Evolutionary conservation across 23 red algal genomes (phyloP).

Genomic region (Gracilaria gracilis): DNA sequence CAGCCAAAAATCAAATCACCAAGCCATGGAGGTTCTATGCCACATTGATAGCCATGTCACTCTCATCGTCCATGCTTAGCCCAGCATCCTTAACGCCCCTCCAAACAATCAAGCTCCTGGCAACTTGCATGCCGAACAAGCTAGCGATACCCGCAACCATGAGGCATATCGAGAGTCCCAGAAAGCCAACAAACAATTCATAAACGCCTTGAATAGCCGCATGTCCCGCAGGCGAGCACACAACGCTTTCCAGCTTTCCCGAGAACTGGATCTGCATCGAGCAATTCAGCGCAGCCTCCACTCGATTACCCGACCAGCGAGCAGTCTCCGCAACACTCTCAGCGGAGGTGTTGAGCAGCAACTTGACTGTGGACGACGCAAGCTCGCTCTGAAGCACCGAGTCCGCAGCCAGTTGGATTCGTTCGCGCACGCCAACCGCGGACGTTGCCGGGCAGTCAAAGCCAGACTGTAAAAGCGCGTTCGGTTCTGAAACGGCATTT

Average conservation of each 20-base stretch:
- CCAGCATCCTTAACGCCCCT: background rate
- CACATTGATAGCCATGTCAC: background rate
- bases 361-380: conserved; percentile 20
- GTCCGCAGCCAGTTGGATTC: conserved; percentile 28
- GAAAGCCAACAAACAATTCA: conserved; percentile 50
- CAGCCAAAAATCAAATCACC: background rate
- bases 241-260: conserved; percentile 57
- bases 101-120: conserved; percentile 59
- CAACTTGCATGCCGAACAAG: conserved; percentile 40
- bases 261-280: conserved; percentile 44
- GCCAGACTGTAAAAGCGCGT: conserved; percentile 43
- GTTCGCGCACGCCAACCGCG: conserved; percentile 17
- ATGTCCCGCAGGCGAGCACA: conserved; percentile 38
- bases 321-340: conserved; percentile 41
- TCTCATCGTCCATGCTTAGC: background rate
- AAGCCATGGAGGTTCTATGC: background rate
- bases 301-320: conserved; percentile 25
- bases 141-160: conserved; percentile 33
- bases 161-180: conserved; percentile 39
- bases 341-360: conserved; percentile 39
- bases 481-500: background rate
- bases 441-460: conserved; percentile 31
- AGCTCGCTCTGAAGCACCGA: conserved; percentile 53
- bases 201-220: conserved; percentile 50
- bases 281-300: conserved; percentile 37